Base-by-base conservation (phyloP, 2,329 filamentous ascomycete species). In the Trichoderma harzianum region DNA sequence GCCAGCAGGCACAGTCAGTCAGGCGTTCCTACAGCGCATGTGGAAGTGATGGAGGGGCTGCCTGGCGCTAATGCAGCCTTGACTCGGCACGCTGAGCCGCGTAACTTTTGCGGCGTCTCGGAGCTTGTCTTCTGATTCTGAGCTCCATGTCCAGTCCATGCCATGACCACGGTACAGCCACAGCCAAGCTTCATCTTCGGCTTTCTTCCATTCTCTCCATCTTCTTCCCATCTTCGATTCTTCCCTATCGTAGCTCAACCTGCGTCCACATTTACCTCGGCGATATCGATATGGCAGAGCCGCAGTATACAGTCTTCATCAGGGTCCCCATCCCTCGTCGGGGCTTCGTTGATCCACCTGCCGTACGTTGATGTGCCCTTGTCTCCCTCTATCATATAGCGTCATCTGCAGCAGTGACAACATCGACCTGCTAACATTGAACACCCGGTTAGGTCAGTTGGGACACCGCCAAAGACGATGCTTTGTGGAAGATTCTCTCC, bases 401-500 rank as follows among this genome's bases (percentile, higher is more conserved):
- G 32, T 30, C 64, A 30, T 39, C 26, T 43, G 51, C 53, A 67
- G 51, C 21, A 53, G 61, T 58, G 39, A 71, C 47, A 58, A 32
- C 55, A 51, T 30, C 63, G 51, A n/a, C 24, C 36, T 47, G 32
- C 63, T 72, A 34, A 32, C 47, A 65, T 21, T n/a, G 47, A 51
- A 30, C n/a, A 26, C 63, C 72, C 28, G 24, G n/a, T 63, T 72
- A 97, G 94, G 91, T 96, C 70, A 90, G 94, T 80, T 99, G 96
- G 96, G 91, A 95, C 81, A 87, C 91, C 1, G 85, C 87, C 26
- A 98, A 98, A 81, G 96, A 98, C 78, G 92, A 93, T 72, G 90
- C 90, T 11, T 83, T 99, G 18, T 99, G 96, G 96, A 93, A 93
- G 80, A 90, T 97, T 66, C 88, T 98, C 7, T 97, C 94, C 0